Conservation (phyloP, 176 grass and related monocot genomes). For the Rhynchospora tenuis region DNA sequence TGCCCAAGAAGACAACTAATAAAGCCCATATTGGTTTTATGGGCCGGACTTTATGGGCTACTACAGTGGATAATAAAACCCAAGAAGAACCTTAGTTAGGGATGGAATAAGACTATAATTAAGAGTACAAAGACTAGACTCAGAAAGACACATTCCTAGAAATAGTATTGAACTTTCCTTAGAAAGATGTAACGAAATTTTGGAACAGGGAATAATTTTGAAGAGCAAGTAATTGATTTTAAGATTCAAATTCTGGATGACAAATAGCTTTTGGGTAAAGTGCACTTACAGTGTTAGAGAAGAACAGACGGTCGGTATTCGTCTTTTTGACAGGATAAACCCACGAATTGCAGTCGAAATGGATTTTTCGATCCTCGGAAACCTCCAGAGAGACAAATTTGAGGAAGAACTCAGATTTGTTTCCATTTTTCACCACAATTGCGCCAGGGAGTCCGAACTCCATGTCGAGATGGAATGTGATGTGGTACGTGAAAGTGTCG, state of each 20-base stretch:
- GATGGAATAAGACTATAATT: neutral
- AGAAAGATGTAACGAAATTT: neutral
- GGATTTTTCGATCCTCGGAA: conserved; percentile 39
- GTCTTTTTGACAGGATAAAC: conserved; percentile 70
- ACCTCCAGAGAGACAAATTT: conserved; percentile 40
- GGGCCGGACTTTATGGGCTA: neutral
- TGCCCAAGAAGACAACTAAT: neutral
- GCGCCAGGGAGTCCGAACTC: conserved; percentile 69
- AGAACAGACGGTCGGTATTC: conserved; percentile 68
- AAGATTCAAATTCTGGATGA: neutral
- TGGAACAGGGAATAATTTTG: neutral
- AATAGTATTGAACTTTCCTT: neutral
- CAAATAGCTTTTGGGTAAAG: neutral
- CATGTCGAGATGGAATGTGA: conserved; percentile 35
- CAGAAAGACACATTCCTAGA: neutral
- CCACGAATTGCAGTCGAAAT: conserved; percentile 98
- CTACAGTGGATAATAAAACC: neutral
- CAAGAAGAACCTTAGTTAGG: neutral
- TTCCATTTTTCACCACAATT: conserved; percentile 51
- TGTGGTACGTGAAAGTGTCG: conserved; percentile 47
- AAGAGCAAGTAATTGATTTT: neutral
- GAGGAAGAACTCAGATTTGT: conserved; percentile 55
- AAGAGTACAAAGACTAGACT: neutral
- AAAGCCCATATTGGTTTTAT: neutral
- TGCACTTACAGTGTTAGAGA: conserved; percentile 53